Evolutionary conservation across 495 filamentous ascomycete species (phyloP), one percentile per base, ranked within the genome.

Genomic region (Penicillium egyptiacum): DNA sequence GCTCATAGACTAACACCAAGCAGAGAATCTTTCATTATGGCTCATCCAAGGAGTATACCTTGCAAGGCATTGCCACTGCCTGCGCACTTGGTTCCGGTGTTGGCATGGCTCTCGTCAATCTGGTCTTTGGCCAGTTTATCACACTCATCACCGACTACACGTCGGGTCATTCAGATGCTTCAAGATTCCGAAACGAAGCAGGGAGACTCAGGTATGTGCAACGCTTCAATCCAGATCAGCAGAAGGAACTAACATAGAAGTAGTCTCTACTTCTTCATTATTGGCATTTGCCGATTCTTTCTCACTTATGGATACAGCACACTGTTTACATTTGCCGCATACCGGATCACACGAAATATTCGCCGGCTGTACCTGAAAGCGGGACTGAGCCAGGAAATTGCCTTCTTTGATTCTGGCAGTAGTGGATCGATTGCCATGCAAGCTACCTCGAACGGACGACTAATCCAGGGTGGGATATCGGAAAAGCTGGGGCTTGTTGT

Each of bases 371-470:
- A 92, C 64, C 75, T 92, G 4, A 74, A 75, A 50, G 86, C 87
- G 50, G 88, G 87, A 59, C 79, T 92, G 70, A 81, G 83, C 35
- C 89, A 93, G 62, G 91, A 92, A 68, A 86, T 92, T 62, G 88
- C 82, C 33, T 92, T 88, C 67, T 92, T 91, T 71, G 89, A 93
- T 67, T 85, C 85, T 58, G 81, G 89, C 12, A 86, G 86, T 40
- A 85, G 88, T 33, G 90, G 90, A 53, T 88, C 91, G 66, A 88
- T 92, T 58, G 89, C 90, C 0, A 90, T 87, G 0, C 81, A 88
- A 58, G 91, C 91, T 61, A 91, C 89, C 2, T 71, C 72, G 5
- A 80, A 86, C 45, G 85, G 91, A 44, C 89, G 89, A 62, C 64
- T 87, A 42, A 80, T 91, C 47, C 88, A 90, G 68, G 84, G 88